Percentiles rank a stretch among this genome's conserved stretches.
These are phyloP conservation scores for Phytophthora hibernalis DNA, from an alignment of 352 stramenopile genomes.

Conservation along the genomic window DNA sequence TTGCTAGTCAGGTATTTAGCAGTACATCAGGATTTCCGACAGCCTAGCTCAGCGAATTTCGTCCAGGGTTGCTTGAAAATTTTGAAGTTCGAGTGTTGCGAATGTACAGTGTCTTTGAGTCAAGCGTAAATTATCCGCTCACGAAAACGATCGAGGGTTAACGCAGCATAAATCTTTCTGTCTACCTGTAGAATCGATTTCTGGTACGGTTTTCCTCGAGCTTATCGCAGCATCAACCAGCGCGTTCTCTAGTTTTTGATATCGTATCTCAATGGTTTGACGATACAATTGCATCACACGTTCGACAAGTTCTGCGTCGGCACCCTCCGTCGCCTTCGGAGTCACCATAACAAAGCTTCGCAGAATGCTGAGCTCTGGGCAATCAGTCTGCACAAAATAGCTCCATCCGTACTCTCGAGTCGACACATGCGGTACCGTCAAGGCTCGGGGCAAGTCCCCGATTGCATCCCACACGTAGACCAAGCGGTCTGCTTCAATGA, in stretches of 20 bases:
- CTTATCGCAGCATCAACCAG: slow-evolving; percentile 25
- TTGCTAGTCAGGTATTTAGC: too few species aligned
- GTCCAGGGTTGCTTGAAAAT: too few species aligned
- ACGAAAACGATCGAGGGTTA: background rate
- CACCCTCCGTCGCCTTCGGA: background rate
- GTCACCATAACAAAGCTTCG: slow-evolving; percentile 25
- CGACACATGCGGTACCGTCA: slow-evolving; percentile 6
- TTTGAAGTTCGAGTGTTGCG: too few species aligned
- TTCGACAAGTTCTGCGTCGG: slow-evolving; percentile 15
- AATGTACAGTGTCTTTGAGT: too few species aligned
- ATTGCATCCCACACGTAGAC: slow-evolving; percentile 32
- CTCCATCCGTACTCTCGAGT: slow-evolving; percentile 27
- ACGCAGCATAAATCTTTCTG: background rate
- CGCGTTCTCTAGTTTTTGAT: slow-evolving; percentile 33
- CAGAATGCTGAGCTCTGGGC: slow-evolving; percentile 9
- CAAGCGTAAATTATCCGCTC: background rate
- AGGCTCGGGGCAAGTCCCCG: slow-evolving; percentile 17
- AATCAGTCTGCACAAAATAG: slow-evolving; percentile 3
- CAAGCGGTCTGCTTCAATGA: slow-evolving; percentile 18
- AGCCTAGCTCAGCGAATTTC: too few species aligned
- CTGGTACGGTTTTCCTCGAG: background rate
- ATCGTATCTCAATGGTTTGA: slow-evolving; percentile 26
- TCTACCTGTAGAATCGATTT: background rate
- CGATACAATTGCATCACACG: slow-evolving; percentile 31
- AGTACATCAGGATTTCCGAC: too few species aligned